Evolutionary conservation across 2,329 filamentous ascomycete genomes (phyloP).

Genomic region (Periconia digitata): DNA sequence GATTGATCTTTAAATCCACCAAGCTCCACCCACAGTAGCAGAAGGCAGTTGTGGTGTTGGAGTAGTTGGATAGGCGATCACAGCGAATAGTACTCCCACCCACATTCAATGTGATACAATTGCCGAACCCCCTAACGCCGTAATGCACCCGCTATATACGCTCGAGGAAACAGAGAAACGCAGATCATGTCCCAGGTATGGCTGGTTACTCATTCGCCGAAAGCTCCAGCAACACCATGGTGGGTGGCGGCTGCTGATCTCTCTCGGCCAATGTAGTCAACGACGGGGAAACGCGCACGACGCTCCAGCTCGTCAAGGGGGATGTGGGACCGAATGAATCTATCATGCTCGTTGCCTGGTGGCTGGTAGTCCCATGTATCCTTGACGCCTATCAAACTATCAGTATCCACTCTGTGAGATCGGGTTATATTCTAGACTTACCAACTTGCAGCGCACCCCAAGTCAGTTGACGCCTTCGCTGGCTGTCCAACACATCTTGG

Average conservation of each 20-base stretch:
- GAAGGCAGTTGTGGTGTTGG: too few relatives aligned
- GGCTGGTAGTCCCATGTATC: conserved; percentile 88
- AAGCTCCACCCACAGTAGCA: too few relatives aligned
- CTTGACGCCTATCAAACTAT: conserved; percentile 20
- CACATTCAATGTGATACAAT: too few relatives aligned
- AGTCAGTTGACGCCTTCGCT: conserved; percentile 76
- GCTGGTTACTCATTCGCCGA: conserved; percentile 30
- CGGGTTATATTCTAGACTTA: conserved; percentile 27
- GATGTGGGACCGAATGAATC: conserved; percentile 79
- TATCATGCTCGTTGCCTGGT: conserved; percentile 66
- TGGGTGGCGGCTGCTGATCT: conserved; percentile 35
- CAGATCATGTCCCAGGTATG: background rate
- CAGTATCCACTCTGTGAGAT: conserved; percentile 3
- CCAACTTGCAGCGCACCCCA: conserved; percentile 80
- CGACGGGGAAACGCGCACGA: conserved; percentile 68
- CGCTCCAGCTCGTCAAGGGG: conserved; percentile 80
- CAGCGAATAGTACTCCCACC: too few relatives aligned
- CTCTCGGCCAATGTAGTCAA: conserved; percentile 48
- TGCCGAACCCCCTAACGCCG: too few relatives aligned
- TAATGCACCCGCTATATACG: background rate
- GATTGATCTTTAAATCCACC: too few relatives aligned
- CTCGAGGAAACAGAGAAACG: background rate
- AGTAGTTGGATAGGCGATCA: too few relatives aligned
- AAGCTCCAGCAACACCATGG: conserved; percentile 39
- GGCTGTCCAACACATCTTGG: conserved; percentile 70